Percentiles rank a stretch among this genome's conserved stretches.
Evolutionary conservation across 148 eudicot genomes (phyloP).

Genomic region (Silene uniflora): DNA sequence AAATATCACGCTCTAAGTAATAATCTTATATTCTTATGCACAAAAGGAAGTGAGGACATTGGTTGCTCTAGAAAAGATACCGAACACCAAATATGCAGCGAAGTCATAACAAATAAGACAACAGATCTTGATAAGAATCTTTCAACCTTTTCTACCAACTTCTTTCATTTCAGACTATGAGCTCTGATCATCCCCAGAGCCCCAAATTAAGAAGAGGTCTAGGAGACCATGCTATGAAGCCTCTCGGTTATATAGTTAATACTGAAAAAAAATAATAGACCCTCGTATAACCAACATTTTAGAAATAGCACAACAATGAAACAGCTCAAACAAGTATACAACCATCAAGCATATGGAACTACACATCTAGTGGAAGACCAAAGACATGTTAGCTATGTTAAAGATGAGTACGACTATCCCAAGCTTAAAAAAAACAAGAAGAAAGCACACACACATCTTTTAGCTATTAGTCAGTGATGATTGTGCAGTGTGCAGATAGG

Average conservation of each 20-base stretch:
- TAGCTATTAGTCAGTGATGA: background rate
- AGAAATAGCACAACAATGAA: background rate
- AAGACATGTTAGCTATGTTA: background rate
- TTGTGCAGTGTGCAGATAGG: background rate
- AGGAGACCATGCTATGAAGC: no score
- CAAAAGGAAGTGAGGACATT: background rate
- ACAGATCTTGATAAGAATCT: no score
- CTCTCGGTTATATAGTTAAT: no score
- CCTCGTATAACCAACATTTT: no score
- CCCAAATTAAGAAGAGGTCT: no score
- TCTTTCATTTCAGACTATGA: no score
- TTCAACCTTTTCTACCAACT: no score
- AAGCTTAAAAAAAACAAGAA: background rate
- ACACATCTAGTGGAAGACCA: background rate
- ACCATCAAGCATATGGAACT: background rate
- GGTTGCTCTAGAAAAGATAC: no score
- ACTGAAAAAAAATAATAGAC: no score
- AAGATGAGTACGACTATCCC: background rate
- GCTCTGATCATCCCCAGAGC: no score
- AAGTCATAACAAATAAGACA: no score
- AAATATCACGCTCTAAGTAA: background rate
- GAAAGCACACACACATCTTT: background rate
- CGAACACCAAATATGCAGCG: no score
- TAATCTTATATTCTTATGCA: background rate
- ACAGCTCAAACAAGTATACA: background rate